Conservation (phyloP, 23 red algal genomes). For the Gracilariopsis chorda region DNA sequence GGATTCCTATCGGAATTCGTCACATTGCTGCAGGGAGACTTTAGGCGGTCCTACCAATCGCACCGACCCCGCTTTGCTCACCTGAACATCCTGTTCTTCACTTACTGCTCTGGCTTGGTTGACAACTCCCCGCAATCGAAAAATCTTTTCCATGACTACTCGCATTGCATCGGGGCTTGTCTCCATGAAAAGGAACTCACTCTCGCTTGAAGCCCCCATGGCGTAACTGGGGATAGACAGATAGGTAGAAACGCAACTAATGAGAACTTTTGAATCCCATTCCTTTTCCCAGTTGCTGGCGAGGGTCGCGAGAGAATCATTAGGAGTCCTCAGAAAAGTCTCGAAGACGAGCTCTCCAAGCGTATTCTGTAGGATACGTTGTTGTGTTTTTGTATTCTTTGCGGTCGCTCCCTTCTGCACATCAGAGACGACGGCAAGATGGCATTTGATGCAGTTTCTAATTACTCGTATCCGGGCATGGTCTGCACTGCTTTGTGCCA, state of each 20-base stretch:
- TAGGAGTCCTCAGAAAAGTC: background rate
- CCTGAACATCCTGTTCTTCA: too few relatives aligned
- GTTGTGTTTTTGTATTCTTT: background rate
- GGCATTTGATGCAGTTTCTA: background rate
- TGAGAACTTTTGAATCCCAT: slow-evolving; percentile 2
- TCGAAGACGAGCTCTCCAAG: background rate
- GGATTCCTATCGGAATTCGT: too few relatives aligned
- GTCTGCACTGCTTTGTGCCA: background rate
- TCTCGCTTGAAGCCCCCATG: background rate
- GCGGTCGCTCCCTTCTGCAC: background rate
- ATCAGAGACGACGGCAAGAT: background rate
- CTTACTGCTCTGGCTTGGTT: too few relatives aligned
- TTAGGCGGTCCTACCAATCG: too few relatives aligned
- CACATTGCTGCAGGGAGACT: too few relatives aligned
- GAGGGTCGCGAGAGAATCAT: background rate
- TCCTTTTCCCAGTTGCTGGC: background rate
- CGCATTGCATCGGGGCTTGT: background rate
- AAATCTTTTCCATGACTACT: background rate
- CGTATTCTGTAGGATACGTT: background rate
- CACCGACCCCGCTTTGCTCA: too few relatives aligned
- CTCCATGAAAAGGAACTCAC: background rate
- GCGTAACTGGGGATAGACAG: background rate
- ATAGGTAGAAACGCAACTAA: background rate
- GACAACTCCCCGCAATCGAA: too few relatives aligned
- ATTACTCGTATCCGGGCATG: background rate